Conservation (phyloP, 139 green algal species). For the Pleodorina starrii region DNA sequence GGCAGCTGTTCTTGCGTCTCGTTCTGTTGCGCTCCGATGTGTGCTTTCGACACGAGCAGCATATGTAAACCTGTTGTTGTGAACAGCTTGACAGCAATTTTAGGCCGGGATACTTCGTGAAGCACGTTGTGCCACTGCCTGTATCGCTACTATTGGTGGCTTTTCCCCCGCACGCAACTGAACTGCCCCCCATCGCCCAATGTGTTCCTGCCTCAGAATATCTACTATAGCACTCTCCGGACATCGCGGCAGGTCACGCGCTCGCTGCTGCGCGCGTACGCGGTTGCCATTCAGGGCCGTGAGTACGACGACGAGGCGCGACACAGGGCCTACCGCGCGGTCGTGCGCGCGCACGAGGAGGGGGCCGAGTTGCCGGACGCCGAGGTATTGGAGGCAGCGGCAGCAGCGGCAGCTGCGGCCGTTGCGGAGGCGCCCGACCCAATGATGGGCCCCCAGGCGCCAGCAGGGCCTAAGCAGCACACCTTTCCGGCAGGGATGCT, state of each 20-base stretch:
- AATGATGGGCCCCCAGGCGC: not conserved
- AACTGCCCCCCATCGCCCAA: too few relatives aligned
- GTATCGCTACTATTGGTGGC: too few relatives aligned
- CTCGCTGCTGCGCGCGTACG: constrained; percentile 7
- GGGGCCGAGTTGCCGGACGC: not conserved
- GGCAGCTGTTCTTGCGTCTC: too few relatives aligned
- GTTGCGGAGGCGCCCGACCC: not conserved
- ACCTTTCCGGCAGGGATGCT: not conserved
- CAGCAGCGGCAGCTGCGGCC: not conserved
- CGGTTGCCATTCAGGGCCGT: not conserved
- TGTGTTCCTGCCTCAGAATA: not conserved
- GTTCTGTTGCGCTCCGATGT: too few relatives aligned
- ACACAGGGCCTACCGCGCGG: not conserved
- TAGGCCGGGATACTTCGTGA: too few relatives aligned
- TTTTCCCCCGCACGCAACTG: too few relatives aligned
- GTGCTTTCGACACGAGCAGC: too few relatives aligned
- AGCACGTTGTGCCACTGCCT: too few relatives aligned
- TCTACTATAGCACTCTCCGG: constrained; percentile 1
- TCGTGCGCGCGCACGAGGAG: not conserved
- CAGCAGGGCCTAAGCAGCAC: too few relatives aligned
- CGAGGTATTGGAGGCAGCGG: not conserved
- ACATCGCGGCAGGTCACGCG: not conserved
- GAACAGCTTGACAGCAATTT: too few relatives aligned
- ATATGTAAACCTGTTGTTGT: too few relatives aligned
- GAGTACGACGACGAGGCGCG: not conserved